Evolutionary conservation across 768 basidiomycete genomes (phyloP), one percentile per base, ranked within the genome.

Genomic region (Calocybe indica): DNA sequence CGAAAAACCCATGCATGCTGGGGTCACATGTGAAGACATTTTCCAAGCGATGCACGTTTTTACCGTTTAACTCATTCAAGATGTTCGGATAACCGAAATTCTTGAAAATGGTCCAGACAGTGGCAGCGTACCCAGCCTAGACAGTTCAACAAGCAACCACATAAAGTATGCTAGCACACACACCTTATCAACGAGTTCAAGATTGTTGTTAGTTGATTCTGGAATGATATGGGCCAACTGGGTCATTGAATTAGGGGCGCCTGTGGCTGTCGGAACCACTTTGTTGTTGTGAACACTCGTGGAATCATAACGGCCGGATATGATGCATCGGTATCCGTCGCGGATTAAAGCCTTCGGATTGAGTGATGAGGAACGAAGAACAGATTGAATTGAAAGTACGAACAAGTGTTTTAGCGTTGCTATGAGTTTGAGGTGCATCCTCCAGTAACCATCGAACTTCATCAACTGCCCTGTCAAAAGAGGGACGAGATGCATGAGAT

Each of bases 41-140:
- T 35, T 58, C 55, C 29, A 62, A 49, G 11, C 53, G 58, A 50
- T 67, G 64, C 11, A 63, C 53, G 15, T 51, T 48, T 12, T 40
- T 38, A 11, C 60, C 66, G 29, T 61, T 54, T 33, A 66, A 44
- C 46, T 62, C 61, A 15, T 22, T 22, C 22, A 22, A 22, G 22
- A 22, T 22, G 22, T 22, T 22, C 22, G 22, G 22, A 22, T 22
- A 22, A 22, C 22, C 22, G 22, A 47, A 49, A 46, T 38, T 48
- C 6, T 55, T 39, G 30, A 65, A 30, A 13, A 64, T 48, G 5
- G 56, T 50, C 52, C 49, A 54, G 5, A 55, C 47, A 29, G 50
- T 13, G 12, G 51, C 47, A 31, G 56, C 43, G 43, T 52, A 58
- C 10, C 38, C 46, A 22, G 22, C 22, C 22, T 22, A 22, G 22